phyloP scores from a whole-genome alignment of 345 rosid genomes.

The Moringa oleifera region DNA sequence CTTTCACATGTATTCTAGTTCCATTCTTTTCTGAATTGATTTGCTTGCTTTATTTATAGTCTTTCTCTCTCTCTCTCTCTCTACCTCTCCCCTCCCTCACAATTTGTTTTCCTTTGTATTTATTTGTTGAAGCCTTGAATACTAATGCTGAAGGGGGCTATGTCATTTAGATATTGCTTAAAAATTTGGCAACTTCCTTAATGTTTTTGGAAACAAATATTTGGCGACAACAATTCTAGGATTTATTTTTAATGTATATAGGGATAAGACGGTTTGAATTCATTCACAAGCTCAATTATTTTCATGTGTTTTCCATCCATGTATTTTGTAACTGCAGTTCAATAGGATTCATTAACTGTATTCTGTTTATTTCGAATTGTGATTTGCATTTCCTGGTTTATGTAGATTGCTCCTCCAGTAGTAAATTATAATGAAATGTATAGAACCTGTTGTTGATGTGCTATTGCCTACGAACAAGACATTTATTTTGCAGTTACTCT shows the following conservation, averaged over 20 bases:
- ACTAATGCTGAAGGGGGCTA: no score
- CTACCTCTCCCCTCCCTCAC: neutral
- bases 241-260: neutral
- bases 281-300: neutral
- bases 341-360: neutral
- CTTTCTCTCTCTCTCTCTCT: no score
- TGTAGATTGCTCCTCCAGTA: neutral
- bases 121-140: no score
- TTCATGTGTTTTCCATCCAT: neutral
- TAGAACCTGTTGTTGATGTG: neutral
- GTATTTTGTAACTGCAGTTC: neutral
- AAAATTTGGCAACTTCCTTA: no score
- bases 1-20: neutral
- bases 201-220: no score
- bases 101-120: neutral
- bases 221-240: neutral
- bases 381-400: neutral
- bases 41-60: neutral
- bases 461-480: constrained; percentile 2
- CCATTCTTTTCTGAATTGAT: no score
- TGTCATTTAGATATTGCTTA: no score
- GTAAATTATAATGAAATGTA: constrained; percentile 4
- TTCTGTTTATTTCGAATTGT: neutral
- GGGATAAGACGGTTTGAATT: neutral
- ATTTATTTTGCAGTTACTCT: constrained; percentile 17